Conservation (phyloP, 768 basidiomycete species). For the Naganishia vaughanmartiniae region DNA sequence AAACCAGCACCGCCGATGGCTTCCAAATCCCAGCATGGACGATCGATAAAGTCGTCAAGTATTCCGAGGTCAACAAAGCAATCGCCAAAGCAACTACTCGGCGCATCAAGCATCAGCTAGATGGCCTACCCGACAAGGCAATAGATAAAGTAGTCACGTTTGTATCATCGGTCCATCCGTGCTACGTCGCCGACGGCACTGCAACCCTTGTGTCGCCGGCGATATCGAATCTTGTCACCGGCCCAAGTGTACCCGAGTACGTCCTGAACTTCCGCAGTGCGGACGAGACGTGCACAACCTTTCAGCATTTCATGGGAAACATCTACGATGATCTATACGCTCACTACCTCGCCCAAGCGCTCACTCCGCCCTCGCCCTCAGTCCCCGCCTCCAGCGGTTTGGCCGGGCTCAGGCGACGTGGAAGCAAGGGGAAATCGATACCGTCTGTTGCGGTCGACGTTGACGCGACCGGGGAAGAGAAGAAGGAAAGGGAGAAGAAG, state of each 20-base stretch:
- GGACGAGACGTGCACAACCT: constrained; percentile 54
- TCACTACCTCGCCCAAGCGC: constrained; percentile 44
- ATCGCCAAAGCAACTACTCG: constrained; percentile 45
- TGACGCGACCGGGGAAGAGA: constrained; percentile 51
- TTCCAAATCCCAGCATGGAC: constrained; percentile 48
- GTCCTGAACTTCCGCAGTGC: constrained; percentile 46
- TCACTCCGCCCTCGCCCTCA: constrained; percentile 51
- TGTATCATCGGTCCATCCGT: constrained; percentile 33
- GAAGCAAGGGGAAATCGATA: constrained; percentile 35
- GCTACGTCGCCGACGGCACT: constrained; percentile 8
- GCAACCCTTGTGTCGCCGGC: constrained; percentile 1
- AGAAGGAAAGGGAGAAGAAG: constrained; percentile 48
- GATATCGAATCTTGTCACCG: not conserved
- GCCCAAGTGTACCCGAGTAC: not conserved
- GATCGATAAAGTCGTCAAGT: constrained; percentile 44
- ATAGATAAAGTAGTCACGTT: constrained; percentile 43
- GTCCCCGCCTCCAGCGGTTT: constrained; percentile 9
- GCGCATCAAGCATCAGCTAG: constrained; percentile 41
- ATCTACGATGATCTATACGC: constrained; percentile 64
- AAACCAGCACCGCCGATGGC: constrained; percentile 49
- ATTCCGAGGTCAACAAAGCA: constrained; percentile 45
- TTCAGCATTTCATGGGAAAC: constrained; percentile 70
- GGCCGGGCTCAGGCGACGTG: constrained; percentile 20
- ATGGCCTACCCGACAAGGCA: constrained; percentile 44
- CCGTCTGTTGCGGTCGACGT: constrained; percentile 31